These are phyloP conservation scores for Pseudomonodictys pantanalensis DNA, from an alignment of 495 filamentous ascomycete species.

Conservation along the genomic window DNA sequence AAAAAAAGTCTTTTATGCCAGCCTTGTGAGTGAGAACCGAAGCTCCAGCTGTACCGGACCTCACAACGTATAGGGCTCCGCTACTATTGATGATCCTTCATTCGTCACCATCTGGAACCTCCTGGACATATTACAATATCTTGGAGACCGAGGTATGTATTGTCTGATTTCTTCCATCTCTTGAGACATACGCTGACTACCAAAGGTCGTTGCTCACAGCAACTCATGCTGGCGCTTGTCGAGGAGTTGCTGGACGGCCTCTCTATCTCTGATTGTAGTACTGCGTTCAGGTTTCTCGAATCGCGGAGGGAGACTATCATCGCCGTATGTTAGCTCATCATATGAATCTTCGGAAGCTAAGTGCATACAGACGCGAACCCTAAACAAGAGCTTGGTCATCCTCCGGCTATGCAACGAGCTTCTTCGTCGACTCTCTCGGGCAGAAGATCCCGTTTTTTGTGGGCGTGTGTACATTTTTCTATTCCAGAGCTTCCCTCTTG, in stretches of 20 bases:
- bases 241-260: slow-evolving; percentile 96
- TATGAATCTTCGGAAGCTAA: background rate
- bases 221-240: slow-evolving; percentile 80
- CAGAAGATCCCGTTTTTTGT: slow-evolving; percentile 95
- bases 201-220: slow-evolving; percentile 75
- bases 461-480: slow-evolving; percentile 96
- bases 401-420: slow-evolving; percentile 93
- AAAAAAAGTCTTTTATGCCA: slow-evolving; percentile 69
- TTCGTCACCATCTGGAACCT: slow-evolving; percentile 90
- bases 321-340: slow-evolving; percentile 48
- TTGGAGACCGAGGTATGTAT: slow-evolving; percentile 69
- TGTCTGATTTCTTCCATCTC: background rate
- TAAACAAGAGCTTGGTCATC: slow-evolving; percentile 79
- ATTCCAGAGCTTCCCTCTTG: slow-evolving; percentile 93
- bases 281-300: slow-evolving; percentile 89
- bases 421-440: slow-evolving; percentile 81
- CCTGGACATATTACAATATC: slow-evolving; percentile 80
- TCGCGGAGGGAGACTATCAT: slow-evolving; percentile 85
- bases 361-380: slow-evolving; percentile 64
- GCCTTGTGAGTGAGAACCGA: slow-evolving; percentile 58
- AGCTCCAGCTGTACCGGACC: background rate
- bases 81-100: slow-evolving; percentile 61
- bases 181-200: background rate
- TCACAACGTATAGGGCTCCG: slow-evolving; percentile 30
- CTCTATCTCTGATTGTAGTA: slow-evolving; percentile 84